phyloP scores from a whole-genome alignment of 441 rosid species.

The Erodium texanum region DNA sequence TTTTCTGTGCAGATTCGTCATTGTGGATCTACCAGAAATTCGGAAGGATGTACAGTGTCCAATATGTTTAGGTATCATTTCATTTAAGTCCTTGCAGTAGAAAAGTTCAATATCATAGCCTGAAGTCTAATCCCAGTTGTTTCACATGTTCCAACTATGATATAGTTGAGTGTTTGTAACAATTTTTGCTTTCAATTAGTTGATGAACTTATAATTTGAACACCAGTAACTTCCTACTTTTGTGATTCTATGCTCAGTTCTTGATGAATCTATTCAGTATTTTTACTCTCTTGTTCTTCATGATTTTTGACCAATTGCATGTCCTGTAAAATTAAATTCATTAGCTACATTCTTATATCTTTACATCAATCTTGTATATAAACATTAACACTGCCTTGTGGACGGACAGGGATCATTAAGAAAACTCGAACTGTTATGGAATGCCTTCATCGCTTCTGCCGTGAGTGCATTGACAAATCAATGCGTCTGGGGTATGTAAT shows the following conservation, averaged over 20 bases:
- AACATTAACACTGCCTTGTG: slow-evolving; percentile 11
- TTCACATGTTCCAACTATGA: too few species aligned
- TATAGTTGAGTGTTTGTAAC: too few species aligned
- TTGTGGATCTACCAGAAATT: slow-evolving; percentile 55
- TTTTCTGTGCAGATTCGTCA: slow-evolving; percentile 55
- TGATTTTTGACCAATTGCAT: not conserved
- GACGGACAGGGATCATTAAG: slow-evolving; percentile 71
- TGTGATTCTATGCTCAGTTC: too few species aligned
- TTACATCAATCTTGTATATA: not conserved
- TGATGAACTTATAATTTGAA: too few species aligned
- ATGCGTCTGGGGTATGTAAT: slow-evolving; percentile 83
- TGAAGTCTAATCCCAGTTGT: not conserved
- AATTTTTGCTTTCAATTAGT: too few species aligned
- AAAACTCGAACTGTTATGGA: slow-evolving; percentile 95
- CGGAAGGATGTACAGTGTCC: slow-evolving; percentile 89
- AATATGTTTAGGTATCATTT: slow-evolving; percentile 65
- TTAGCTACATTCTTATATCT: not conserved
- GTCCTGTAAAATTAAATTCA: not conserved
- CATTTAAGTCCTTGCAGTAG: not conserved
- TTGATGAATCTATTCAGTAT: too few species aligned
- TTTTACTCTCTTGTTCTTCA: not conserved
- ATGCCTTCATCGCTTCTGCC: slow-evolving; percentile 90
- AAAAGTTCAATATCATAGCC: not conserved
- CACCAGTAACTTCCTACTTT: too few species aligned
- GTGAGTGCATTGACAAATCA: slow-evolving; percentile 96